A percentile compares a stretch with the other conserved stretches of the same genome.
Evolutionary conservation across 352 stramenopile species (phyloP).

Genomic region (Pythium aristosporum): DNA sequence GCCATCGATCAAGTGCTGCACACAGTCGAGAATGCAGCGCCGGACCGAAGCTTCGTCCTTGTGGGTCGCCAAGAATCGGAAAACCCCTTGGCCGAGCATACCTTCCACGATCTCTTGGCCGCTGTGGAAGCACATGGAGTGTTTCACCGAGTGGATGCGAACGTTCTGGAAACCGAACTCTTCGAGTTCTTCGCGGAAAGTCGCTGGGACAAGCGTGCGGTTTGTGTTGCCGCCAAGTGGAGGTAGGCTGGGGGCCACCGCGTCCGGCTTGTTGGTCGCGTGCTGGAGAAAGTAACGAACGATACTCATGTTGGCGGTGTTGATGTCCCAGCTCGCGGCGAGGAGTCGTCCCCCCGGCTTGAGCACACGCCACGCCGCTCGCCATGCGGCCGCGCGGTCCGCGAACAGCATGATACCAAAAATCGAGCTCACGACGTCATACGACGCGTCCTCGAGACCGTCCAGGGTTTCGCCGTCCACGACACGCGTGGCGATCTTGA

Average conservation of each 20-base stretch:
- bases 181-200: slow-evolving; percentile 24
- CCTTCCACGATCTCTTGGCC: slow-evolving; percentile 17
- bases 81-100: slow-evolving; percentile 2
- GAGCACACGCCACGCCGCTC: slow-evolving; percentile 16
- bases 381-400: slow-evolving; percentile 21
- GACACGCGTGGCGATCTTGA: neutral
- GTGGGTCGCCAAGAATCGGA: slow-evolving; percentile 3
- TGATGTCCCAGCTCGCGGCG: slow-evolving; percentile 20
- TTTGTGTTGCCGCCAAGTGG: neutral
- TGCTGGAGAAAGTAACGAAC: slow-evolving; percentile 6
- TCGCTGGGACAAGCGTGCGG: slow-evolving; percentile 1
- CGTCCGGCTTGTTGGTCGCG: neutral
- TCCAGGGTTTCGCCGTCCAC: slow-evolving; percentile 24
- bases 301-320: slow-evolving; percentile 16
- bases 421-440: slow-evolving; percentile 23
- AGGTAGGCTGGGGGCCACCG: neutral
- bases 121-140: slow-evolving; percentile 19
- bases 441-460: slow-evolving; percentile 15
- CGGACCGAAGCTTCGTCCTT: slow-evolving; percentile 7
- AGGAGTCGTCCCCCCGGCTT: slow-evolving; percentile 15
- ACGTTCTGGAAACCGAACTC: slow-evolving; percentile 21
- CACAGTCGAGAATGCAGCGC: slow-evolving; percentile 15
- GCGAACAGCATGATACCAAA: slow-evolving; percentile 26
- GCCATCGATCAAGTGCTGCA: slow-evolving; percentile 15
- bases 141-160: slow-evolving; percentile 4